Evolutionary conservation across 2,329 filamentous ascomycete species (phyloP).

Genomic region (Teratosphaeria destructans): DNA sequence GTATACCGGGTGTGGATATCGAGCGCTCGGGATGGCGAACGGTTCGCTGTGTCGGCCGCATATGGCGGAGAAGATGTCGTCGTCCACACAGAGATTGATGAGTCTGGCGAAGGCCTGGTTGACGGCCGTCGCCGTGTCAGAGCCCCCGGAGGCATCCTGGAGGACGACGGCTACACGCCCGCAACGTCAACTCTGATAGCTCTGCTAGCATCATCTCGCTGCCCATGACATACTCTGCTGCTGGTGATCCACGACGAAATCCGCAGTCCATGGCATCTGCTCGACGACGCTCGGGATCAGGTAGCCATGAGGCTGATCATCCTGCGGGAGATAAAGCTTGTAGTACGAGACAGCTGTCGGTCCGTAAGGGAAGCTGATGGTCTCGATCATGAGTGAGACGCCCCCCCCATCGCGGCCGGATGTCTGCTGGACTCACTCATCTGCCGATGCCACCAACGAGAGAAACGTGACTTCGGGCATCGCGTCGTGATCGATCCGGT

Average conservation of each 20-base stretch:
- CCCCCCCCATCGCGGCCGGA: background rate
- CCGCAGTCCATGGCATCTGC: conserved; percentile 39
- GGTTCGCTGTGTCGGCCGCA: conserved; percentile 66
- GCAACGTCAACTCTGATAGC: background rate
- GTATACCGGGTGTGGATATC: conserved; percentile 46
- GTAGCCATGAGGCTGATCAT: conserved; percentile 50
- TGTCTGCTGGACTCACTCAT: background rate
- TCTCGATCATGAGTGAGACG: background rate
- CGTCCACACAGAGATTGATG: conserved; percentile 41
- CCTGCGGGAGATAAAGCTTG: conserved; percentile 56
- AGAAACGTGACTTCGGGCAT: background rate
- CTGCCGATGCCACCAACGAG: background rate
- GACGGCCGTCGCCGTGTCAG: conserved; percentile 48
- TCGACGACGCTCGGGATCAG: conserved; percentile 52
- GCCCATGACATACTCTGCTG: conserved; percentile 3
- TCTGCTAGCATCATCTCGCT: background rate
- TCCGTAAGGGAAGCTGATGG: conserved; percentile 37
- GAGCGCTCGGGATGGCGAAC: conserved; percentile 60
- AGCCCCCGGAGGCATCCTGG: conserved; percentile 43
- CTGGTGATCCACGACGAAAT: conserved; percentile 42
- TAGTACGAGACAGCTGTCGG: conserved; percentile 41
- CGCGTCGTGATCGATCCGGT: no score
- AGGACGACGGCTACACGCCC: conserved; percentile 5
- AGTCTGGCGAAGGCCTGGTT: conserved; percentile 52
- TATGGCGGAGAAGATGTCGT: conserved; percentile 57